Evolutionary conservation across 1,284 basidiomycete genomes (phyloP), one percentile per base, ranked within the genome.

Genomic region (Cutaneotrichosporon dermatis): DNA sequence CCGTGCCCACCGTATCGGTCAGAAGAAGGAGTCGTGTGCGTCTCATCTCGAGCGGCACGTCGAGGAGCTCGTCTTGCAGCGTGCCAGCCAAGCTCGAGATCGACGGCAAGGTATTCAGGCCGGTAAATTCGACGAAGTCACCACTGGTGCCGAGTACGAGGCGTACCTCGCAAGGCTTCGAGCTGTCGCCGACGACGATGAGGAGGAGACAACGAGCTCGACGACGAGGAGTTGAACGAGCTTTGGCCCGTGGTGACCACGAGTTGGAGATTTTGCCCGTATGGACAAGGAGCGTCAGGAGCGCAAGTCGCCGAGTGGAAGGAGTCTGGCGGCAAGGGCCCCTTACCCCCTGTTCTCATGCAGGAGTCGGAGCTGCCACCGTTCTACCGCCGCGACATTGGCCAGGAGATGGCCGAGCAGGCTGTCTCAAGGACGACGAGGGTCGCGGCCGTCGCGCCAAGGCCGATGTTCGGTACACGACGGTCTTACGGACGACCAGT

Each of bases 21-120:
- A 99, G 76, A 99, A 96, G 68, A 96, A 96, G 80, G 90, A 94
- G 58, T 42, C 86, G 94, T 44, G 98, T 99, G 66, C 88, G 95
- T 68, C 90, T 99, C 75, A 94, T 99, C 73, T 98, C 95, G 6
- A 92, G 95, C 77, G 94, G 95, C 81, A 96, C 92, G 93, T 99
- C 13, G 96, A 99, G 78, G 95, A 99, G 80, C 91, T 93, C 8
- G 97, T 98, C 83, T 88, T 96, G 67, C 89, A 90, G 51, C 86
- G 93, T 65, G 96, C 96, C 87, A 92, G 91, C 87, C 79, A 99
- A 99, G 83, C 88, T 99, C 54, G 95, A 97, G 73, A 96, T 99
- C 74, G 96, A 99, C 77, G 94, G 96, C 81, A 99, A 99, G 79
- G 94, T 79, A 96, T 97, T 71, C 93, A 97, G 80, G 95, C 95